These are phyloP conservation scores for Melocanna baccifera DNA, from an alignment of 176 grass and related monocot species.

Conservation along the genomic window DNA sequence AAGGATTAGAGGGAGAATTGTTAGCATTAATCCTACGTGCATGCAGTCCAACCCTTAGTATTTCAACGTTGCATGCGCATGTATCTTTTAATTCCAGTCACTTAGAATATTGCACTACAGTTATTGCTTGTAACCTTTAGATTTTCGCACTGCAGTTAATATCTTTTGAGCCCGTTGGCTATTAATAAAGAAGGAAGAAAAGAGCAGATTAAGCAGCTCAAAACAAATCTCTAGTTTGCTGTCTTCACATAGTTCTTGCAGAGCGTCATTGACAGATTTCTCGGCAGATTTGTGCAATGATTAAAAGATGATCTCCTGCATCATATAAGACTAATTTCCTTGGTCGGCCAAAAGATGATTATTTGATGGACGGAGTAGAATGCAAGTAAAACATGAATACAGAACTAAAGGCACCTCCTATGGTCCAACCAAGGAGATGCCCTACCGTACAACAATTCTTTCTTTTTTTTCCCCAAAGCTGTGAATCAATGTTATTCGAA, in stretches of 20 bases:
- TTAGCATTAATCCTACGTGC: too few relatives aligned
- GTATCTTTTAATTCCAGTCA: too few relatives aligned
- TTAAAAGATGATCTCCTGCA: conserved; percentile 30
- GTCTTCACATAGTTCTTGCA: background rate
- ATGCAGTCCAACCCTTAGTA: too few relatives aligned
- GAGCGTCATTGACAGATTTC: background rate
- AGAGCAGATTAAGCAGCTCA: too few relatives aligned
- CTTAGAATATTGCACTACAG: too few relatives aligned
- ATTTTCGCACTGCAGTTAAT: too few relatives aligned
- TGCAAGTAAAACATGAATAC: conserved; percentile 19
- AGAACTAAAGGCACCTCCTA: conserved; percentile 18
- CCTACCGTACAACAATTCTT: conserved; percentile 4
- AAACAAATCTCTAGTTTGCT: too few relatives aligned
- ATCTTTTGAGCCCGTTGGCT: too few relatives aligned
- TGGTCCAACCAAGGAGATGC: conserved; percentile 21
- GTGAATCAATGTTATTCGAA: background rate
- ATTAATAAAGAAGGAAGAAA: too few relatives aligned
- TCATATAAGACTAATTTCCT: conserved; percentile 22
- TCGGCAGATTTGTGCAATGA: conserved; percentile 40
- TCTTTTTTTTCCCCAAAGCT: background rate
- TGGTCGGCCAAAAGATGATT: conserved; percentile 36
- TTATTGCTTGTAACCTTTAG: too few relatives aligned
- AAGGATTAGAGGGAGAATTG: too few relatives aligned
- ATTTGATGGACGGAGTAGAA: conserved; percentile 37
- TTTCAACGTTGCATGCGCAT: too few relatives aligned